Evolutionary conservation across 768 basidiomycete species (phyloP), one percentile per base, ranked within the genome.

Genomic region (Neoboletus subvelutipes): DNA sequence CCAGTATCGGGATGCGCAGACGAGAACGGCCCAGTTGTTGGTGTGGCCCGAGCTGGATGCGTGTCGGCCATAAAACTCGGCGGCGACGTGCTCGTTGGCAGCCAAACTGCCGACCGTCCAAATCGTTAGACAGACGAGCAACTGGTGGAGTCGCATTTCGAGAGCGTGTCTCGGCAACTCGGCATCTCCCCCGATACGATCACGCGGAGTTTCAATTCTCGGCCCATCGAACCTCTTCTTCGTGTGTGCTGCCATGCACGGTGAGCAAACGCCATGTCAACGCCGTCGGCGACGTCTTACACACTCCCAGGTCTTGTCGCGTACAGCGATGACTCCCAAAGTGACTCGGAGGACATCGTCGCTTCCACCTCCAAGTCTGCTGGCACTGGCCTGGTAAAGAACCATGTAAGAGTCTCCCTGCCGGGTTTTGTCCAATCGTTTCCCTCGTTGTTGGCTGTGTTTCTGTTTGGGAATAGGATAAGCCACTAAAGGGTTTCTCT

Each of bases 11-110:
- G 94, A 97, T 1, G 97, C 82, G 65, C 91, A 95, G 5, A 98
- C 95, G 36, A 98, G 78, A 6, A 99, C 95, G 2, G 97, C 97
- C 97, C 97, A 99, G 71, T 98, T 98, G 69, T 98, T 99, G 7
- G 96, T 97, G 69, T 97, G 94, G 7, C 76, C 69, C 7, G 71
- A 69, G 34, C 59, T 60, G 5, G 65, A 67, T 12, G 67, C 73
- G 72, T 77, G 74, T 50, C 74, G 70, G 8, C 65, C 69, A 64
- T 84, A 82, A 69, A 84, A 83, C 34, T 78, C 71, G 36, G 71
- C 67, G 31, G 80, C 68, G 33, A 79, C 76, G 29, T 72, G 67
- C 31, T 76, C 71, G 55, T 77, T 52, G 40, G 58, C 57, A n/a
- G 58, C 73, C 33, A 61, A 61, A 49, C 62, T 56, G 24, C 65